Evolutionary conservation across 768 basidiomycete genomes (phyloP).

Genomic region (Artomyces pyxidatus): DNA sequence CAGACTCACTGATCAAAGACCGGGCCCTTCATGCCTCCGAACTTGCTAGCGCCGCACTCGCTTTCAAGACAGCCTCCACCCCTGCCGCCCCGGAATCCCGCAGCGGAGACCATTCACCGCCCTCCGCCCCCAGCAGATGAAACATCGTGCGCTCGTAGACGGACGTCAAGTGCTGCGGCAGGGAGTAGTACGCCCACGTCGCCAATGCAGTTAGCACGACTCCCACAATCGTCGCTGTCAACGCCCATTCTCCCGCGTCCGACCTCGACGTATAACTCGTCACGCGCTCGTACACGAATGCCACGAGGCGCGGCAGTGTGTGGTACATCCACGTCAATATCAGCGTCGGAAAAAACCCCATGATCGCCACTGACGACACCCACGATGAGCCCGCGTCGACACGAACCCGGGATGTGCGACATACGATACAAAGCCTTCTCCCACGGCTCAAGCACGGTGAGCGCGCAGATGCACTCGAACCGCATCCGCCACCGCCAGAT

Average conservation of each 20-base stretch:
- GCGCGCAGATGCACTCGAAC: constrained; percentile 51
- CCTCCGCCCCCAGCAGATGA: constrained; percentile 53
- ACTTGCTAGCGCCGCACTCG: background rate
- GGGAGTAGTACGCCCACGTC: constrained; percentile 45
- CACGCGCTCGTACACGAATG: background rate
- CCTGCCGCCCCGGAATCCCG: too few species aligned
- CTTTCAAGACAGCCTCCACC: too few species aligned
- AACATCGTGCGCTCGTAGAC: constrained; percentile 48
- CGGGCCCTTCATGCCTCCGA: too few species aligned
- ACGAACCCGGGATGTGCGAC: too few species aligned
- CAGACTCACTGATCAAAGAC: too few species aligned
- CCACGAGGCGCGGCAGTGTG: too few species aligned
- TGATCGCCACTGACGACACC: too few species aligned
- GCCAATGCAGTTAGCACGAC: constrained; percentile 35
- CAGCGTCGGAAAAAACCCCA: too few species aligned
- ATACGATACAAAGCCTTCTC: constrained; percentile 54
- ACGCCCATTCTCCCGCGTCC: background rate
- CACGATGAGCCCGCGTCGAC: too few species aligned
- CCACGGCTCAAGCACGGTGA: constrained; percentile 60
- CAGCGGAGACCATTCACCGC: constrained; percentile 4
- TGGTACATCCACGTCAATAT: too few species aligned
- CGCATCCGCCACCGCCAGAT: constrained; percentile 48
- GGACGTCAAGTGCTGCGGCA: constrained; percentile 48
- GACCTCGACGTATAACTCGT: background rate
- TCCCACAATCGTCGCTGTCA: constrained; percentile 22